phyloP scores from a whole-genome alignment of 2,329 filamentous ascomycete species.

The Colletotrichum musicola region DNA sequence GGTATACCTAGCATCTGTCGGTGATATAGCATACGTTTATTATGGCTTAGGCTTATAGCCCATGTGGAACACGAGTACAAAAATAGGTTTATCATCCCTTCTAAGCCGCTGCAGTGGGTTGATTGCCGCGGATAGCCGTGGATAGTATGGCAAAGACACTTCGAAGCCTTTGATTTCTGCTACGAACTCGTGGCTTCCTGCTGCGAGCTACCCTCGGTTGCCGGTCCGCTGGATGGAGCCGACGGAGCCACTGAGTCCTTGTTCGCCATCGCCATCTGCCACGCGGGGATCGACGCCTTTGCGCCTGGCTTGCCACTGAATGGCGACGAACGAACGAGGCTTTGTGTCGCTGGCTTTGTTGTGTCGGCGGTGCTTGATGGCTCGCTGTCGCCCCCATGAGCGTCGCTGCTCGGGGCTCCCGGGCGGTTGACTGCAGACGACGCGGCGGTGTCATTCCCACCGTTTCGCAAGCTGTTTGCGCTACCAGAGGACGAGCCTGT shows the following conservation, averaged over 20 bases:
- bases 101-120: neutral
- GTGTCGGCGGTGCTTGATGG: conserved; percentile 47
- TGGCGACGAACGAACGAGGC: conserved; percentile 43
- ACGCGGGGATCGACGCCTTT: conserved; percentile 81
- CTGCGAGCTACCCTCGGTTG: conserved; percentile 39
- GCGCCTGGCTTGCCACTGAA: conserved; percentile 58
- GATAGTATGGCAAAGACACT: neutral
- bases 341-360: conserved; percentile 47
- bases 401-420: conserved; percentile 45
- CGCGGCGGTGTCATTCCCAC: conserved; percentile 41
- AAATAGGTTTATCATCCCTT: too few species aligned
- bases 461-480: conserved; percentile 44
- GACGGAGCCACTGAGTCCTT: conserved; percentile 49
- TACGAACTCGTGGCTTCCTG: conserved; percentile 25
- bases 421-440: neutral
- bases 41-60: too few species aligned
- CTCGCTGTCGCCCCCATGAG: conserved; percentile 45
- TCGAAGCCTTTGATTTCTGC: neutral
- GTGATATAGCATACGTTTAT: too few species aligned
- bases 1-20: too few species aligned
- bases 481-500: conserved; percentile 43
- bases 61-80: too few species aligned
- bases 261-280: conserved; percentile 80
- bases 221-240: conserved; percentile 43
- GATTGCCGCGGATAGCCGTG: neutral